A percentile compares a stretch with the other conserved stretches of the same genome.
These are phyloP conservation scores for Cladosporium cucumerinum DNA, from an alignment of 2,329 filamentous ascomycete species.

Conservation along the genomic window DNA sequence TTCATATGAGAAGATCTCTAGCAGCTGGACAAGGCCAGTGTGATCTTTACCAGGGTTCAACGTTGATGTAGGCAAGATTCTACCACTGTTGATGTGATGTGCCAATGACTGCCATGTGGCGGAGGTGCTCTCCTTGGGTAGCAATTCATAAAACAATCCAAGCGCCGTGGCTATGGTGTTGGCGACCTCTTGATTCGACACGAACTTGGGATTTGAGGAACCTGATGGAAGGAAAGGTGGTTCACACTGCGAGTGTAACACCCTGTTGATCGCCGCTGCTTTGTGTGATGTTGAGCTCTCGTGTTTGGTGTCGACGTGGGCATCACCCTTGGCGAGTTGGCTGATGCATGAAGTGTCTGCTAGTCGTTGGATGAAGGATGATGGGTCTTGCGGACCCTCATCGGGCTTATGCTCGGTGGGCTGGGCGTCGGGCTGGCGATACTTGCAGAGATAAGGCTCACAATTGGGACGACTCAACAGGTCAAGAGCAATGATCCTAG, in stretches of 20 bases:
- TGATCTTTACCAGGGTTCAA: neutral
- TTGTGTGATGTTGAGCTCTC: neutral
- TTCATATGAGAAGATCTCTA: constrained; percentile 1
- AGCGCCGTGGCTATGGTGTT: neutral
- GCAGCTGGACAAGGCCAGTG: neutral
- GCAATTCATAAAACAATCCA: neutral
- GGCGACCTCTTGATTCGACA: neutral
- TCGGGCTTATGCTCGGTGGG: neutral
- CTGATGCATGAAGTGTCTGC: constrained; percentile 33
- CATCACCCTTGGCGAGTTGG: neutral
- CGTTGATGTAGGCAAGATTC: neutral
- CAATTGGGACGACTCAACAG: constrained; percentile 74
- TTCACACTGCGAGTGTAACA: neutral
- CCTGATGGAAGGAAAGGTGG: neutral
- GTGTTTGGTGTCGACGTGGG: neutral
- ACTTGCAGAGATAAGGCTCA: constrained; percentile 61
- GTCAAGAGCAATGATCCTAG: constrained; percentile 72
- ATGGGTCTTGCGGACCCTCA: constrained; percentile 49
- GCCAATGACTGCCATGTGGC: constrained; percentile 2
- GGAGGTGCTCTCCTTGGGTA: neutral
- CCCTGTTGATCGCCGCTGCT: neutral
- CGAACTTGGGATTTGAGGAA: neutral
- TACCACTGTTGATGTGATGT: neutral
- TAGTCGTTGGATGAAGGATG: constrained; percentile 58
- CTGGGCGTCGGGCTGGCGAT: neutral